A percentile compares a stretch with the other conserved stretches of the same genome.
These are phyloP conservation scores for Annulohypoxylon truncatum DNA, from an alignment of 2,329 filamentous ascomycete species.

Conservation along the genomic window DNA sequence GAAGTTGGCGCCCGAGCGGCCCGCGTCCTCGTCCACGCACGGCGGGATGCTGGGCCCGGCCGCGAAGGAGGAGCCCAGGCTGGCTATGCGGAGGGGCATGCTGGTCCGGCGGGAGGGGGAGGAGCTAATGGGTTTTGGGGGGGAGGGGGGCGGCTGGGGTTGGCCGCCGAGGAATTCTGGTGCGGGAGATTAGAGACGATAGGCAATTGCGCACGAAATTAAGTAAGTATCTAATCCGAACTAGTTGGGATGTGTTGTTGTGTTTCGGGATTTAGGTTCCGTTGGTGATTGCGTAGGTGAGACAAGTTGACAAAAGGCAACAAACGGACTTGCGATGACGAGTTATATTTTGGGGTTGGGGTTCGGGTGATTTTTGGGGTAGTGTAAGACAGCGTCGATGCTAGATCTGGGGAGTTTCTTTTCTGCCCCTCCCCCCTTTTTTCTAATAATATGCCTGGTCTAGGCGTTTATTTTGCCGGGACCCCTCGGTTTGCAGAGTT, in stretches of 20 bases:
- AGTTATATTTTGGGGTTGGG: not conserved
- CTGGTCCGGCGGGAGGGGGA: not conserved
- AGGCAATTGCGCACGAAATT: not conserved
- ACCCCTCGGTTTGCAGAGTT: conserved; percentile 32
- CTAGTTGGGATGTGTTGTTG: not conserved
- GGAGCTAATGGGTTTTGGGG: not conserved
- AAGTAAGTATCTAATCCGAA: not conserved
- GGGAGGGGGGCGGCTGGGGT: not conserved
- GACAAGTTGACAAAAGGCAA: conserved; percentile 2
- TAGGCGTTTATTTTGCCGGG: conserved; percentile 21
- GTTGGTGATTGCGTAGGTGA: conserved; percentile 8
- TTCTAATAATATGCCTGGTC: conserved; percentile 18
- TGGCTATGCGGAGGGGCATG: conserved; percentile 47
- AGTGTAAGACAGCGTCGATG: conserved; percentile 7
- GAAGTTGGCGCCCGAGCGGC: conserved; percentile 53
- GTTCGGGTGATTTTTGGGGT: conserved; percentile 11
- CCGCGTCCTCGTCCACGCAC: conserved; percentile 45
- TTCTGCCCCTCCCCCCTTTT: conserved; percentile 4
- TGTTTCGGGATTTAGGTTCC: not conserved
- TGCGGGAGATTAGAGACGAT: not conserved
- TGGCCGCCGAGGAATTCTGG: not conserved
- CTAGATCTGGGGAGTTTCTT: not conserved
- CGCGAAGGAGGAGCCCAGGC: conserved; percentile 49
- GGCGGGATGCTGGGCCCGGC: conserved; percentile 52
- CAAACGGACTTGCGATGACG: conserved; percentile 6